Conservation (phyloP, 306 rosid species). For the Inga laurina region DNA sequence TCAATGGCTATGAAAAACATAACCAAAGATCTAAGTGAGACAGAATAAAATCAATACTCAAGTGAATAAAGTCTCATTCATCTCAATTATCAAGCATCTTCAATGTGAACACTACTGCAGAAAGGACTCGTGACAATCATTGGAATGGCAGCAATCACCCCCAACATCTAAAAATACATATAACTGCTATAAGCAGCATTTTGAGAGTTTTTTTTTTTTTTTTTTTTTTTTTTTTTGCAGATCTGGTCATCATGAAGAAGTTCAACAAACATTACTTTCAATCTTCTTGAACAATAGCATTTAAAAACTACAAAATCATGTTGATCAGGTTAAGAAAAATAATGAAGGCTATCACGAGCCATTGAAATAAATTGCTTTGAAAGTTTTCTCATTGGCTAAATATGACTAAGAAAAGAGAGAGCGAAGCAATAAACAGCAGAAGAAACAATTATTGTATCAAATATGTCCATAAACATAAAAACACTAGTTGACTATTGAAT, state of each 20-base stretch:
- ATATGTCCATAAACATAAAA: conserved; percentile 5
- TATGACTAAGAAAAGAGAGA: conserved; percentile 7
- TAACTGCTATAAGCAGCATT: not conserved
- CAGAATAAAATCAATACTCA: conserved; percentile 2
- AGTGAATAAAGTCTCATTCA: conserved; percentile 7
- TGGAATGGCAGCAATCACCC: conserved; percentile 14
- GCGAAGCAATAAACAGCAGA: conserved; percentile 20
- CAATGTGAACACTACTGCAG: not conserved
- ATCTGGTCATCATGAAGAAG: conserved; percentile 3
- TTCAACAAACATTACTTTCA: conserved; percentile 2
- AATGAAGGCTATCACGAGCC: not conserved
- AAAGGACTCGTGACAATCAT: not conserved
- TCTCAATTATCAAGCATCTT: not conserved
- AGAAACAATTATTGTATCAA: conserved; percentile 13
- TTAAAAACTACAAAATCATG: conserved; percentile 10
- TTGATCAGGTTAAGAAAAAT: not conserved
- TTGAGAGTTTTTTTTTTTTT: not conserved
- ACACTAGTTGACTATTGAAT: conserved; percentile 12
- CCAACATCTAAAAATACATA: not conserved
- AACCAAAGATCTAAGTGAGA: conserved; percentile 8
- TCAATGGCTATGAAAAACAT: not conserved
- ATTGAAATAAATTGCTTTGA: not conserved
- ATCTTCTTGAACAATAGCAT: not conserved
- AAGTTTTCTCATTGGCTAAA: not conserved
- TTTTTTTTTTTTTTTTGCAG: not conserved